Percentiles rank a stretch among this genome's conserved stretches.
phyloP scores from a whole-genome alignment of 306 rosid species.

The Citrullus colocynthis region DNA sequence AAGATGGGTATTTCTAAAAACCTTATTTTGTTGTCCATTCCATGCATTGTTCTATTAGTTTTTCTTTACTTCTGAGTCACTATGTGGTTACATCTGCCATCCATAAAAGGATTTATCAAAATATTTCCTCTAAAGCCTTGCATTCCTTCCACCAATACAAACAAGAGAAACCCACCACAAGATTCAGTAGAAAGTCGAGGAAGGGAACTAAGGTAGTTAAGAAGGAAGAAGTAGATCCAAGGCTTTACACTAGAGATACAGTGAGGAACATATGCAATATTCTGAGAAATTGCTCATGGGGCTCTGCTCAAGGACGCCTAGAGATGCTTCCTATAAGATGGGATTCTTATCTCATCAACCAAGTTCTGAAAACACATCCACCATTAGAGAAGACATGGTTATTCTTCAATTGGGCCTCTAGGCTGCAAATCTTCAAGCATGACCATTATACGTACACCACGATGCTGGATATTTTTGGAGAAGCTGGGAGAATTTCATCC shows the following conservation, averaged over 20 bases:
- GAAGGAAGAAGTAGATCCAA: constrained; percentile 4
- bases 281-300: constrained; percentile 56
- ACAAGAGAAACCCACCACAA: constrained; percentile 19
- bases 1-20: neutral
- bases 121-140: constrained; percentile 9
- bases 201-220: constrained; percentile 6
- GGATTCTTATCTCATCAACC: constrained; percentile 85
- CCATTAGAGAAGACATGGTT: constrained; percentile 89
- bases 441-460: constrained; percentile 78
- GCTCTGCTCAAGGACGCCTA: constrained; percentile 39
- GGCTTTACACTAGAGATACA: constrained; percentile 37
- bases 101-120: neutral
- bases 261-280: constrained; percentile 32
- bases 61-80: constrained; percentile 21
- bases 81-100: constrained; percentile 5
- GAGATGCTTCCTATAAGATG: constrained; percentile 40
- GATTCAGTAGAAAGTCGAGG: constrained; percentile 3
- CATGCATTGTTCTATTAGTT: constrained; percentile 1
- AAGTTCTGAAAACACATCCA: constrained; percentile 66
- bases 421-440: constrained; percentile 47
- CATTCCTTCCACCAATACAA: constrained; percentile 27
- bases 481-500: constrained; percentile 77
- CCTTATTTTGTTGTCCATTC: neutral
- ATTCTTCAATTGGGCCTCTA: constrained; percentile 67
- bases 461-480: constrained; percentile 78